phyloP scores from a whole-genome alignment of 345 rosid species.

The Acer yangbiense region DNA sequence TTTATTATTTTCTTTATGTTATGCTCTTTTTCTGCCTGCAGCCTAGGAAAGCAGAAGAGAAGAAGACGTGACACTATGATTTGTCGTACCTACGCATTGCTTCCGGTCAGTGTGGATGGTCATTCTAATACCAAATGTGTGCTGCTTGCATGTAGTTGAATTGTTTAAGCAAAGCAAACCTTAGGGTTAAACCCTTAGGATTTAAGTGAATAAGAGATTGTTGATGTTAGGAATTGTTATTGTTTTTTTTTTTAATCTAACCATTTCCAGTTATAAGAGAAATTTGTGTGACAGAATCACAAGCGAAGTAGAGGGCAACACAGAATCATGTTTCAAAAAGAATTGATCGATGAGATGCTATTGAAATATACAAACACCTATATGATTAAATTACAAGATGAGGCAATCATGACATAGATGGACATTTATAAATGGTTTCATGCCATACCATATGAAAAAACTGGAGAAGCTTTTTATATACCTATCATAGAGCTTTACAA shows the following conservation, averaged over 20 bases:
- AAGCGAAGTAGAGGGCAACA: too few species aligned
- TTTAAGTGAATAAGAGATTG: background rate
- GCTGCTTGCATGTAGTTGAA: background rate
- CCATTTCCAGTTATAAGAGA: background rate
- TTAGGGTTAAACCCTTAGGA: background rate
- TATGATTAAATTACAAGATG: background rate
- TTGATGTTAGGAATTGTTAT: background rate
- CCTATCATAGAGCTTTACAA: conserved; percentile 16
- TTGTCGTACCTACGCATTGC: background rate
- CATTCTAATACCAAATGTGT: background rate
- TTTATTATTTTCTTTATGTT: background rate
- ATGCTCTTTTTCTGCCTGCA: conserved; percentile 17
- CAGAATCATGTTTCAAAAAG: background rate
- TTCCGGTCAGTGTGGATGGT: background rate
- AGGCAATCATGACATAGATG: background rate
- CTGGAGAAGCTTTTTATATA: conserved; percentile 20
- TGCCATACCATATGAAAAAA: background rate
- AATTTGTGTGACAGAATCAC: background rate
- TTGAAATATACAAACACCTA: background rate
- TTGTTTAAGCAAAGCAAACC: background rate
- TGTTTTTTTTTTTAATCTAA: background rate
- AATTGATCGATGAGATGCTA: background rate
- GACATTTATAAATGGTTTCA: background rate
- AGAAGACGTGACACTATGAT: conserved; percentile 41
- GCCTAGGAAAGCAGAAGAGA: conserved; percentile 88